These are phyloP conservation scores for Marasmius sp. DNA, from an alignment of 1,284 basidiomycete species.

Conservation along the genomic window DNA sequence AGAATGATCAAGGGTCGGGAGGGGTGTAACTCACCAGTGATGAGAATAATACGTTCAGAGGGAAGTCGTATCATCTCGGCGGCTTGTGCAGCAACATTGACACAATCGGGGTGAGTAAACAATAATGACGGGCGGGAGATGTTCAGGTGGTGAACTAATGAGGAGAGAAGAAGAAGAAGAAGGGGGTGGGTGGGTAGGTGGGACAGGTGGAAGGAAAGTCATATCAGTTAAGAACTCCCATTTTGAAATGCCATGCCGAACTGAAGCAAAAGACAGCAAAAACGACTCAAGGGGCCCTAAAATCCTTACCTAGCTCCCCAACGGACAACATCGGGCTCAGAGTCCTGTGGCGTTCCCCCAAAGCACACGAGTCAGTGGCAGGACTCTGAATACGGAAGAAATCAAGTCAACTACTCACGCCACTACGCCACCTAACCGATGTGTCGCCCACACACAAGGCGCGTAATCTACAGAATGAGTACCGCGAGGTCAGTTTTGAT, in stretches of 20 bases:
- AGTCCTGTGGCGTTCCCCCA: slow-evolving; percentile 12
- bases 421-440: slow-evolving; percentile 22
- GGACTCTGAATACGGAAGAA: neutral
- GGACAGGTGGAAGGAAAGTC: too few relatives aligned
- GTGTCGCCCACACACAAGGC: slow-evolving; percentile 21
- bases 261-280: neutral
- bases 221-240: too few relatives aligned
- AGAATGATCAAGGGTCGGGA: too few relatives aligned
- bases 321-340: slow-evolving; percentile 20
- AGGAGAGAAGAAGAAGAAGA: neutral
- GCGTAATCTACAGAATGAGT: slow-evolving; percentile 15
- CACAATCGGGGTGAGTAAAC: slow-evolving; percentile 17
- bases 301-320: slow-evolving; percentile 17
- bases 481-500: neutral
- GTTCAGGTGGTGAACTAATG: slow-evolving; percentile 18
- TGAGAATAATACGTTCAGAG: slow-evolving; percentile 14
- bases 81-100: slow-evolving; percentile 15
- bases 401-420: slow-evolving; percentile 15
- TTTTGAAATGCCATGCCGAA: too few relatives aligned
- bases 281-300: neutral
- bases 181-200: too few relatives aligned
- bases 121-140: slow-evolving; percentile 18
- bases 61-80: slow-evolving; percentile 13
- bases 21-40: slow-evolving; percentile 4
- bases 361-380: neutral